phyloP scores from a whole-genome alignment of 192 early-diverging fungal species.

The Umbelopsis sp. region DNA sequence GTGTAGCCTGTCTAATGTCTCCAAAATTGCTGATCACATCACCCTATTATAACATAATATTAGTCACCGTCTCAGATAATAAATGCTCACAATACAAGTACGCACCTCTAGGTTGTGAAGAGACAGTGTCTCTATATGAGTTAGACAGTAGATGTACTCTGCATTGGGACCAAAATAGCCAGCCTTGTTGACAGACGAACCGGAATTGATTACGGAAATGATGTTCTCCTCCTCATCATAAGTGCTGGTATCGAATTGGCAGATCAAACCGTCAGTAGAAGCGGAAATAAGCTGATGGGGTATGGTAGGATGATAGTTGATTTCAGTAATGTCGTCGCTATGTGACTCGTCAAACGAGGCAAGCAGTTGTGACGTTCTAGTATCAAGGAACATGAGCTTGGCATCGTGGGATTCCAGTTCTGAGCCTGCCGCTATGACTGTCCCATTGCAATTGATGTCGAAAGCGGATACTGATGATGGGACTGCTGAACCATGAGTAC shows the following conservation, averaged over 20 bases:
- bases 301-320: constrained; percentile 65
- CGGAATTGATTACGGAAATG: constrained; percentile 79
- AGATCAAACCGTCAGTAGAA: constrained; percentile 78
- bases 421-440: constrained; percentile 57
- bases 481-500: not conserved
- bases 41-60: constrained; percentile 28
- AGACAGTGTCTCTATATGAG: constrained; percentile 90
- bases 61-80: not conserved
- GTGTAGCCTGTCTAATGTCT: constrained; percentile 69
- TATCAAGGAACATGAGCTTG: constrained; percentile 55
- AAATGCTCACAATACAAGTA: not conserved
- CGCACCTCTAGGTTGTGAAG: constrained; percentile 69
- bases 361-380: constrained; percentile 31
- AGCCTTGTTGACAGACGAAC: constrained; percentile 77
- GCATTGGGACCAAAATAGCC: constrained; percentile 91
- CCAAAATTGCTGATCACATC: constrained; percentile 74
- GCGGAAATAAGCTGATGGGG: constrained; percentile 63
- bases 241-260: constrained; percentile 69
- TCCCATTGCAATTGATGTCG: constrained; percentile 56
- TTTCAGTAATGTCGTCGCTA: constrained; percentile 77
- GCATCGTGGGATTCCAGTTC: constrained; percentile 46
- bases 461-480: constrained; percentile 50
- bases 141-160: constrained; percentile 89
- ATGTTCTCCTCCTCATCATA: constrained; percentile 91
- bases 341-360: constrained; percentile 66